A percentile compares a stretch with the other conserved stretches of the same genome.
These are phyloP conservation scores for Ophiorrhiza pumila DNA, from an alignment of 257 asterid species.

Conservation along the genomic window DNA sequence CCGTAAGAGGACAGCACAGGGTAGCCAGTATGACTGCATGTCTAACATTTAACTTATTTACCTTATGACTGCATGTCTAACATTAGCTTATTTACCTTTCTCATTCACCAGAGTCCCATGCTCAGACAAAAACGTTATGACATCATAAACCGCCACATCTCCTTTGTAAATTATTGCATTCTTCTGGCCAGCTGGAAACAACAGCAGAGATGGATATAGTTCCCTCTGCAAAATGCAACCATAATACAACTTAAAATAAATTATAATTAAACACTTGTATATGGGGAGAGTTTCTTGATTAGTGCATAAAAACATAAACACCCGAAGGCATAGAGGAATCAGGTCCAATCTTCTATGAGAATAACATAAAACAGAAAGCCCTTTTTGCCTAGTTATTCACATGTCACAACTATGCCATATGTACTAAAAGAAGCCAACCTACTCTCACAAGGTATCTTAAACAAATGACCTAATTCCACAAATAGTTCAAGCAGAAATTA, in stretches of 20 bases:
- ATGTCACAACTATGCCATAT: not conserved
- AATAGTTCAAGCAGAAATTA: not conserved
- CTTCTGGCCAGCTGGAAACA: constrained; percentile 76
- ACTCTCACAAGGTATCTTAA: not conserved
- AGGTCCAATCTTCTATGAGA: not conserved
- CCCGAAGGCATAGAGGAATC: not conserved
- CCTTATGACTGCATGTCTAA: constrained; percentile 3
- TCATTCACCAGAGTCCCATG: constrained; percentile 55
- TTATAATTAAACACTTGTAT: constrained; percentile 7
- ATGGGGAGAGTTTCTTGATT: not conserved
- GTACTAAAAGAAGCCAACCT: not conserved
- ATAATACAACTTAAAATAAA: constrained; percentile 15
- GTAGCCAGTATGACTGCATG: not conserved
- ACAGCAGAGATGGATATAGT: constrained; percentile 69
- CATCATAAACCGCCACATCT: constrained; percentile 58
- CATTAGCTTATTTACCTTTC: constrained; percentile 48
- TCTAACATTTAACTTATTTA: constrained; percentile 21
- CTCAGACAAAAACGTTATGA: constrained; percentile 67
- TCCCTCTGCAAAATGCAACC: constrained; percentile 64
- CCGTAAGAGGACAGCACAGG: not conserved
- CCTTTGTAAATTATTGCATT: constrained; percentile 61
- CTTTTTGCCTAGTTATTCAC: too few species aligned
- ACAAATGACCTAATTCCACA: not conserved
- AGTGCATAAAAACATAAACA: not conserved
- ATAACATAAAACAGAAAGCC: too few species aligned